phyloP scores from a whole-genome alignment of 228 moss, liverwort and hornwort species.

The Sphagnum magellanicum region DNA sequence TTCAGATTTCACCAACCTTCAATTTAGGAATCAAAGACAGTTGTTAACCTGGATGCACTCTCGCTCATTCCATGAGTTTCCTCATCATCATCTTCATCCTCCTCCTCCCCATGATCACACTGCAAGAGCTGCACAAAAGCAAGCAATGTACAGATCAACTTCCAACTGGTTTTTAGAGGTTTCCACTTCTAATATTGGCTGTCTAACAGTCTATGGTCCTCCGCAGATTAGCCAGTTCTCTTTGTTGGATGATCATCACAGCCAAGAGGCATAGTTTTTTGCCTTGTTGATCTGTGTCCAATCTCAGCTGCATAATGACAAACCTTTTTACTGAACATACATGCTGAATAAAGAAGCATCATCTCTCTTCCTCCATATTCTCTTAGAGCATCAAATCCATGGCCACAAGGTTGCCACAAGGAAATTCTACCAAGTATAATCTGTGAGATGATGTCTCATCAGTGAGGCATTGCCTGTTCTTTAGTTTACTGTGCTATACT shows the following conservation, averaged over 20 bases:
- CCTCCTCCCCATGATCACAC: conserved; percentile 16
- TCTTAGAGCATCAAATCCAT: too few species aligned
- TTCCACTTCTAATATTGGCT: background rate
- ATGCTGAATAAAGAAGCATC: conserved; percentile 21
- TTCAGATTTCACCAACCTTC: background rate
- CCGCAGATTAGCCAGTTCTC: background rate
- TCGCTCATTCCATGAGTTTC: background rate
- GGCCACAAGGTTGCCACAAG: too few species aligned
- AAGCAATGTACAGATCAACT: background rate
- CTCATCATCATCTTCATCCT: conserved; percentile 18
- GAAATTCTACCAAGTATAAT: too few species aligned
- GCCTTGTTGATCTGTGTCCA: background rate
- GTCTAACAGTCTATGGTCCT: background rate
- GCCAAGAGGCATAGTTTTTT: background rate
- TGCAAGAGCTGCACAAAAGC: conserved; percentile 16
- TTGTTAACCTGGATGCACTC: conserved; percentile 5
- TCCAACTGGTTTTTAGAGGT: background rate
- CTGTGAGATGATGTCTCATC: too few species aligned
- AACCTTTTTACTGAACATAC: background rate
- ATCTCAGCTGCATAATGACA: background rate
- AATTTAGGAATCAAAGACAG: background rate
- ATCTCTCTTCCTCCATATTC: conserved; percentile 20
- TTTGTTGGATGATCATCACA: background rate
- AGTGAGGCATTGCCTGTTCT: too few species aligned
- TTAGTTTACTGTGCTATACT: too few species aligned